Evolutionary conservation across 192 early-diverging fungal genomes (phyloP), one percentile per base, ranked within the genome.

Genomic region (Umbelopsis sp.): DNA sequence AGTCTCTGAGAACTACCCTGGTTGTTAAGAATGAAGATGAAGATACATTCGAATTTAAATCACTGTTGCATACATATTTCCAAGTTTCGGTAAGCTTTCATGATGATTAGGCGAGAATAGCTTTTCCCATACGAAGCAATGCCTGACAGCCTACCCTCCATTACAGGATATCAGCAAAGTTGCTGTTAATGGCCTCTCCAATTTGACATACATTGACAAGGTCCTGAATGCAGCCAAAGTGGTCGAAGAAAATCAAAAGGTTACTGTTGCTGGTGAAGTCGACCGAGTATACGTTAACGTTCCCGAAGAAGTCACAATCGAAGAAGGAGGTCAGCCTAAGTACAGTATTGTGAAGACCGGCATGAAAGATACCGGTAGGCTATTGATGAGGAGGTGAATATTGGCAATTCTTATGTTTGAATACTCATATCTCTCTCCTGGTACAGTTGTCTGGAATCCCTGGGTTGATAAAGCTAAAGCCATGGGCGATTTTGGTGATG

Each of bases 51-150:
- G 84, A 87, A 62, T 97, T 99, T 74, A 95, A 95, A 21, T 79
- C 90, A 31, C 87, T 99, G n/a, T 82, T 98, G 72, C 96, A 99
- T 79, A 96, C 96, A 17, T 99, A 99, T 79, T 90, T 96, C 69
- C 73, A 80, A 14, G 86, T 92, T 49, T 81, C 86, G 17, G 87
- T 87, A 83, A 80, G 71, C 36, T 66, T 25, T 41, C 21, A 41
- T 2, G 1, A 4, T 22, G 20, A 24, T 9, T 14, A 2, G 31
- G 45, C 16, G 31, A 53, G 12, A 41, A 53, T 22, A 70, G 41
- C 12, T 56, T 56, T 34, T 31, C n/a, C 3, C 2, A 26, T 14
- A 66, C 25, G 20, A 31, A 44, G n/a, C n/a, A n/a, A n/a, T n/a
- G n/a, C n/a, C n/a, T n/a, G n/a, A n/a, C n/a, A n/a, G 43, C 34